A percentile compares a stretch with the other conserved stretches of the same genome.
Conservation (phyloP, 2,329 filamentous ascomycete species). For the Colletotrichum sp. region DNA sequence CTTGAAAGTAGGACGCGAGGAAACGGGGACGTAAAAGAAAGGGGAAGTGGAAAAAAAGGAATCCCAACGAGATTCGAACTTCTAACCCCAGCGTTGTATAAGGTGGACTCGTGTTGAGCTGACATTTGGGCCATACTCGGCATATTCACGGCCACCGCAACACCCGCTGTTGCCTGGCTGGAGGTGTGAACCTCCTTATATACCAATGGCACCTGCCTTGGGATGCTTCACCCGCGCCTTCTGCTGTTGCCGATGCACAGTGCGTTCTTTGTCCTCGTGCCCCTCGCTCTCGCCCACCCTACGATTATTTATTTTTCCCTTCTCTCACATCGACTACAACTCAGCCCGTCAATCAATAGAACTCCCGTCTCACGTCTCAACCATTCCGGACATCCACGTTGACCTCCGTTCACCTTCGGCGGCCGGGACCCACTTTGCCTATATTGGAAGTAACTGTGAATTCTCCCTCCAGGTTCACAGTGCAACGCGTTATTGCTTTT, state of each 20-base stretch:
- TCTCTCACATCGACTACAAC: too few relatives aligned
- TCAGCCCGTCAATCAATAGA: background rate
- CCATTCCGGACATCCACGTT: background rate
- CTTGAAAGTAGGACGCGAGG: background rate
- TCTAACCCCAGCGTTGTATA: background rate
- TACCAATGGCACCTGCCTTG: background rate
- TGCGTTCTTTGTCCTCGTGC: accelerated
- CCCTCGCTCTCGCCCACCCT: background rate
- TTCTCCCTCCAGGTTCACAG: background rate
- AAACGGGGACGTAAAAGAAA: background rate
- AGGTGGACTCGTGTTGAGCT: background rate
- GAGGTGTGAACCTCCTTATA: background rate
- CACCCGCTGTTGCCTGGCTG: background rate
- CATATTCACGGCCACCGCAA: background rate
- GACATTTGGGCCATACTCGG: background rate
- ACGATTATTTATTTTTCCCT: background rate
- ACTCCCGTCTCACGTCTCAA: background rate
- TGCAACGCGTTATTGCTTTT: background rate
- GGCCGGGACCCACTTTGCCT: background rate
- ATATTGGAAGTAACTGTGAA: background rate
- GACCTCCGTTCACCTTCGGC: background rate
- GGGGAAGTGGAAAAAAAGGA: background rate
- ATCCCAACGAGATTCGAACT: background rate
- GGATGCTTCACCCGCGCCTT: background rate
- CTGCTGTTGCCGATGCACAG: background rate